Evolutionary conservation across 2,329 filamentous ascomycete genomes (phyloP).

Genomic region (Pestalotiopsis sp.): DNA sequence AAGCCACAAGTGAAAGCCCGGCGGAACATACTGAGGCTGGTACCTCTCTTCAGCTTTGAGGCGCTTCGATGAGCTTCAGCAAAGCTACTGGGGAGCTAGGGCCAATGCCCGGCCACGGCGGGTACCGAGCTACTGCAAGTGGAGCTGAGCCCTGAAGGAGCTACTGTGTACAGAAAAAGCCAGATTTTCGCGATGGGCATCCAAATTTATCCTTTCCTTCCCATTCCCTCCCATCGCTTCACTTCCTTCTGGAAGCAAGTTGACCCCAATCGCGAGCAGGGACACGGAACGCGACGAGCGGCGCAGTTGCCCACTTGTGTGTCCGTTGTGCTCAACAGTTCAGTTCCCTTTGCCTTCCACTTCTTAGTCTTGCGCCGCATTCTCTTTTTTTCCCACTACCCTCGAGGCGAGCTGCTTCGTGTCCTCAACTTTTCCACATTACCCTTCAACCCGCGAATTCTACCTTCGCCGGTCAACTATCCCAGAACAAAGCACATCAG

Average conservation of each 20-base stretch:
- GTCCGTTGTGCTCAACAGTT: constrained; percentile 1
- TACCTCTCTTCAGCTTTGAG: no score
- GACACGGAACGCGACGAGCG: constrained; percentile 10
- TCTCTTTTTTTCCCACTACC: background rate
- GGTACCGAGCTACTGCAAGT: background rate
- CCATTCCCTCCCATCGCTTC: constrained; percentile 1
- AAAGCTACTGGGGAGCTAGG: background rate
- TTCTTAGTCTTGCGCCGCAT: background rate
- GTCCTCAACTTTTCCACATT: constrained; percentile 16
- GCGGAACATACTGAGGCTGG: no score
- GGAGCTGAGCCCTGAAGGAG: background rate
- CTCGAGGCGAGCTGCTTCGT: background rate
- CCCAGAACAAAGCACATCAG: background rate
- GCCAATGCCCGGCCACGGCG: background rate
- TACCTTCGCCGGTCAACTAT: background rate
- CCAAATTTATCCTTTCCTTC: background rate
- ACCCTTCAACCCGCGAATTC: background rate
- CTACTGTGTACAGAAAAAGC: constrained; percentile 12
- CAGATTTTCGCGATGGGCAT: background rate
- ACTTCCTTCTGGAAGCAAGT: background rate
- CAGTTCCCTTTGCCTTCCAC: background rate
- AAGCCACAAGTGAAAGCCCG: no score
- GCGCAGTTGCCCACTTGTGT: constrained; percentile 6
- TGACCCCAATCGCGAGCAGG: background rate
- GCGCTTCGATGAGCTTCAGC: background rate